Base-by-base conservation (phyloP, 2,329 filamentous ascomycete genomes). In the Chalara sp. region DNA sequence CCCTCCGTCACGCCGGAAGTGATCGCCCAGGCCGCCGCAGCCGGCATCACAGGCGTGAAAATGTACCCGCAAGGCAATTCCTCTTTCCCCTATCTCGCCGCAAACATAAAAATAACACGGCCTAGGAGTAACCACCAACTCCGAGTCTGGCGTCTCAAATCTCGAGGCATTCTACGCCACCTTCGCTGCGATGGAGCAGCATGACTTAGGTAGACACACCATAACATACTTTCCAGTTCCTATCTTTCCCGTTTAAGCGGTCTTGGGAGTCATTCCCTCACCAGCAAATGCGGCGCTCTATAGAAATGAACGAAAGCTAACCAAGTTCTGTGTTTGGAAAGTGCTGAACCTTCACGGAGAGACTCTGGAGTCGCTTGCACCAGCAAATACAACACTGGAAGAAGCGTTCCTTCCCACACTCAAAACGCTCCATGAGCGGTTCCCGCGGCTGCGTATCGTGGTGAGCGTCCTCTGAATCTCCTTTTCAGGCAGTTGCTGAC, bases 311-410 rank as follows among this genome's bases (percentile, higher is more conserved):
- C 21, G 21, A 21, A 21, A 21, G 21, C 21, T 21, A 21, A 21
- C 21, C 2, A 21, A 21, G 21, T 21, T 21, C 21, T 21, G 21
- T 21, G 21, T 21, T 21, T 21, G 21, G 21, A 21, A 21, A 21
- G 78, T 93, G n/a, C 76, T 95, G 43, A 96, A 96, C 70, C 75
- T 96, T 13, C 91, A 96, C 66, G 91, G 91, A 58, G 91, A 96
- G 70, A 80, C 85, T 10, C 84, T 70, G 12, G 65, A 64, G 13
- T 61, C 65, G 44, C 58, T 60, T 6, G 59, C 58, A 6, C 60
- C 63, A 44, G 65, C 35, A 6, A 68, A 46, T 49, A 42, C 52
- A 10, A 50, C 51, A 5, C 47, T 84, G 30, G 87, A 90, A 68
- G 79, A 83, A 56, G 75, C 75, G 4, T 96, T 96, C 70, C 74